These are phyloP conservation scores for Schwanniomyces pseudopolymorphus DNA, from an alignment of 805 yeast genomes.

Conservation along the genomic window DNA sequence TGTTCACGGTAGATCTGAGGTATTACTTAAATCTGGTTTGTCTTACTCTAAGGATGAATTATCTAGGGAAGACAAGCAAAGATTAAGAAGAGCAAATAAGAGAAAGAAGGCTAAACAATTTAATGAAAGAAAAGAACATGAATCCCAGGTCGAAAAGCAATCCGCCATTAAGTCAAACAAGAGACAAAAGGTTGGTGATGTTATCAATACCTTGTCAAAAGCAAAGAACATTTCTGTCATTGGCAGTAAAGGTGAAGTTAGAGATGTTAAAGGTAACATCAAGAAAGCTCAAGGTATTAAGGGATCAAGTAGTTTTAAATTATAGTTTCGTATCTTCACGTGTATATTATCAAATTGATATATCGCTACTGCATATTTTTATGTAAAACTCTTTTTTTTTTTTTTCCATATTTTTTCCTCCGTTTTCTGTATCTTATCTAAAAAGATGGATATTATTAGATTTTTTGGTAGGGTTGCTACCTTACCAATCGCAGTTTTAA, in stretches of 20 bases:
- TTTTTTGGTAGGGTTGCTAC: slow-evolving; percentile 20
- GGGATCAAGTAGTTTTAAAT: slow-evolving; percentile 27
- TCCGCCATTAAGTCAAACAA: slow-evolving; percentile 24
- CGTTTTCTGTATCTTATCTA: background rate
- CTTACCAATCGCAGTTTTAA: slow-evolving; percentile 21
- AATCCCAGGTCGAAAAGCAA: slow-evolving; percentile 28
- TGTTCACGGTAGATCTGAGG: slow-evolving; percentile 46
- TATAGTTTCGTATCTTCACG: slow-evolving; percentile 10
- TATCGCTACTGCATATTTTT: background rate
- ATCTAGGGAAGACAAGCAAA: slow-evolving; percentile 79
- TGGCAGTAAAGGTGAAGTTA: slow-evolving; percentile 71
- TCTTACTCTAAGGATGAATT: slow-evolving; percentile 80
- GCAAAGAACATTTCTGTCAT: slow-evolving; percentile 79
- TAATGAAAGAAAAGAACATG: slow-evolving; percentile 31
- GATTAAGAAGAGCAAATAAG: slow-evolving; percentile 84
- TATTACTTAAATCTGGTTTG: slow-evolving; percentile 71
- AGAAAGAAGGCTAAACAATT: slow-evolving; percentile 66
- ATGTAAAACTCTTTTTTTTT: background rate
- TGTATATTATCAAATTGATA: slow-evolving; percentile 1
- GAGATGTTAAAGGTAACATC: slow-evolving; percentile 68
- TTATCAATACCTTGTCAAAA: slow-evolving; percentile 66
- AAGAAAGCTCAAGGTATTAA: slow-evolving; percentile 43
- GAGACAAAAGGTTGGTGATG: slow-evolving; percentile 58
- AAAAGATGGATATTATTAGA: background rate
- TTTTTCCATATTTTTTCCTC: background rate